phyloP scores from a whole-genome alignment of 306 rosid genomes.

The Vachellia pachyceras region DNA sequence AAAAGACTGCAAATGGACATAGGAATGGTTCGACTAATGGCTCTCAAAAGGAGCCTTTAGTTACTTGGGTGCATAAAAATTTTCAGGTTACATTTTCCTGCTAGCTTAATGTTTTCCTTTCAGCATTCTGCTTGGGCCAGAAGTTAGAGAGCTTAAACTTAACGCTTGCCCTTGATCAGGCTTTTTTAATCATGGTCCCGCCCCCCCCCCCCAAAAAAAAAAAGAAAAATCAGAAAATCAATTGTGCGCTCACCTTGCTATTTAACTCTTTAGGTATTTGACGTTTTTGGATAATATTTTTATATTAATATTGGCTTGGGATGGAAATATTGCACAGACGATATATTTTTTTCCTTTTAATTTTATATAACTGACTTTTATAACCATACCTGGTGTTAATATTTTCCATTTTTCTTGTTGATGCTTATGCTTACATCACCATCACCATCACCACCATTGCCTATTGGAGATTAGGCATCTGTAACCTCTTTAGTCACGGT shows the following conservation, averaged over 20 bases:
- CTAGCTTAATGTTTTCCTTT: slow-evolving; percentile 29
- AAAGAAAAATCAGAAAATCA: not conserved
- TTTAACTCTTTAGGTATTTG: slow-evolving; percentile 13
- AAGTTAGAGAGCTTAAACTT: slow-evolving; percentile 18
- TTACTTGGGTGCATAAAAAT: slow-evolving; percentile 98
- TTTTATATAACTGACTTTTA: slow-evolving; percentile 5
- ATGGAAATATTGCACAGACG: slow-evolving; percentile 20
- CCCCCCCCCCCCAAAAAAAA: too few species aligned
- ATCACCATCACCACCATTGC: slow-evolving; percentile 3
- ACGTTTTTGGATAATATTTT: slow-evolving; percentile 34
- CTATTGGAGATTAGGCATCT: not conserved
- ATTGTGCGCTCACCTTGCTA: not conserved
- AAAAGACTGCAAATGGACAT: slow-evolving; percentile 73
- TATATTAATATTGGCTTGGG: slow-evolving; percentile 19
- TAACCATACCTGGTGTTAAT: slow-evolving; percentile 22
- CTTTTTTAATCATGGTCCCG: slow-evolving; percentile 3
- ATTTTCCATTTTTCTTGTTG: slow-evolving; percentile 15
- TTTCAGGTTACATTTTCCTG: slow-evolving; percentile 77
- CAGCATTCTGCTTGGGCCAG: slow-evolving; percentile 34
- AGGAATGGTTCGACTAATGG: slow-evolving; percentile 78
- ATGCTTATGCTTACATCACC: not conserved
- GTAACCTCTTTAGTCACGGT: not conserved
- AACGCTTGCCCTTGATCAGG: slow-evolving; percentile 16
- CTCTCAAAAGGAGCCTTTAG: slow-evolving; percentile 80
- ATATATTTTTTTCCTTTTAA: not conserved